Percentiles rank a stretch among this genome's conserved stretches.
Conservation (phyloP, 257 asterid genomes). For the Ehretia macrophylla region DNA sequence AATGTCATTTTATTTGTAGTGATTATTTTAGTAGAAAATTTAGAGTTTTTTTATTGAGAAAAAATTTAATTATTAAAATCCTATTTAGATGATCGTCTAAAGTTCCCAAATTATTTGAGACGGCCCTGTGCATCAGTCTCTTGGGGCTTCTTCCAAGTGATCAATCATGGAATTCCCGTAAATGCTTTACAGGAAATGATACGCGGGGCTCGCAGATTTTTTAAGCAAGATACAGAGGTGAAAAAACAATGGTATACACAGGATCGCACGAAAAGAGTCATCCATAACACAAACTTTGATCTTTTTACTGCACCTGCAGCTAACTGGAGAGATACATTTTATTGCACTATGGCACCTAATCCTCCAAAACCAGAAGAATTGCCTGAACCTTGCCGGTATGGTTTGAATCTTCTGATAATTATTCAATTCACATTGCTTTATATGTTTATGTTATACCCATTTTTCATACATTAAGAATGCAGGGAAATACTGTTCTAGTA, state of each 20-base stretch:
- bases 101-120: too few relatives aligned
- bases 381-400: conserved; percentile 47
- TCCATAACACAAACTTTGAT: conserved; percentile 24
- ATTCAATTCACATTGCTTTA: background rate
- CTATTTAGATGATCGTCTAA: too few relatives aligned
- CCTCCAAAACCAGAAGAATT: conserved; percentile 46
- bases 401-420: background rate
- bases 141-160: conserved; percentile 23
- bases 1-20: too few relatives aligned
- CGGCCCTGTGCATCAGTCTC: too few relatives aligned
- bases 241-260: conserved; percentile 30
- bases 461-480: background rate
- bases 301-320: conserved; percentile 29
- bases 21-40: too few relatives aligned
- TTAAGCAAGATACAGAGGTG: conserved; percentile 24
- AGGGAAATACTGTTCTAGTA: conserved; percentile 54
- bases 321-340: conserved; percentile 43
- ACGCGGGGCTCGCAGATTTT: conserved; percentile 10
- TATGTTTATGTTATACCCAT: too few relatives aligned
- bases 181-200: conserved; percentile 11
- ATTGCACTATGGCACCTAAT: conserved; percentile 26
- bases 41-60: too few relatives aligned
- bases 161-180: conserved; percentile 19
- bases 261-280: conserved; percentile 10
- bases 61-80: too few relatives aligned